Percentiles rank a stretch among this genome's conserved stretches.
These are phyloP conservation scores for Metschnikowia shivogae DNA, from an alignment of 805 yeast genomes.

Conservation along the genomic window DNA sequence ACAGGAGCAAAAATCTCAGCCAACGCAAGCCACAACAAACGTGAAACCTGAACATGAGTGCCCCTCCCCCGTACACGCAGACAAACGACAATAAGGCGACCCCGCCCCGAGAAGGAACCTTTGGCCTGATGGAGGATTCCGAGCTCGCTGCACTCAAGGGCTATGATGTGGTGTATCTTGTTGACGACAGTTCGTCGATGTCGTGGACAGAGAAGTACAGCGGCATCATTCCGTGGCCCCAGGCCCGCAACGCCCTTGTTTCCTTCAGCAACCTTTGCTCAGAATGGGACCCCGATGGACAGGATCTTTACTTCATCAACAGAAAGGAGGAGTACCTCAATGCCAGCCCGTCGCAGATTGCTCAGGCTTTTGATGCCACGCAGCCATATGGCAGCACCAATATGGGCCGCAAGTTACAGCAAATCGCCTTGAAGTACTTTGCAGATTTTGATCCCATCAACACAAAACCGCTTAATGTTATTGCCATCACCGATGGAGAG, in stretches of 20 bases:
- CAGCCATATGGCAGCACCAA: conserved; percentile 15
- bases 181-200: conserved; percentile 16
- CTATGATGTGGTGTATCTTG: conserved; percentile 14
- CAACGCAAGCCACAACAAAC: too few relatives aligned
- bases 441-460: conserved; percentile 8
- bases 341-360: conserved; percentile 11
- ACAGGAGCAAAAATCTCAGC: too few relatives aligned
- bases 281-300: conserved; percentile 18
- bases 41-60: background rate
- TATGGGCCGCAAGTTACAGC: conserved; percentile 14
- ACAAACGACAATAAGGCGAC: background rate
- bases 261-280: conserved; percentile 13
- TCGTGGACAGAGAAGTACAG: conserved; percentile 10
- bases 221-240: conserved; percentile 15
- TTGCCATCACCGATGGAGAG: conserved; percentile 17
- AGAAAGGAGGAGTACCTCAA: conserved; percentile 4
- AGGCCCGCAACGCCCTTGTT: conserved; percentile 13
- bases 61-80: conserved; percentile 1
- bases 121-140: conserved; percentile 7
- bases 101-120: background rate
- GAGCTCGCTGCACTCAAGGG: conserved; percentile 14
- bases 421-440: conserved; percentile 10
- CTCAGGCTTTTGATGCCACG: conserved; percentile 8
- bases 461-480: conserved; percentile 13
- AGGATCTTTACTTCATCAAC: conserved; percentile 15